A percentile compares a stretch with the other conserved stretches of the same genome.
These are phyloP conservation scores for Crucihimalaya himalaica DNA, from an alignment of 345 rosid species.

Conservation along the genomic window DNA sequence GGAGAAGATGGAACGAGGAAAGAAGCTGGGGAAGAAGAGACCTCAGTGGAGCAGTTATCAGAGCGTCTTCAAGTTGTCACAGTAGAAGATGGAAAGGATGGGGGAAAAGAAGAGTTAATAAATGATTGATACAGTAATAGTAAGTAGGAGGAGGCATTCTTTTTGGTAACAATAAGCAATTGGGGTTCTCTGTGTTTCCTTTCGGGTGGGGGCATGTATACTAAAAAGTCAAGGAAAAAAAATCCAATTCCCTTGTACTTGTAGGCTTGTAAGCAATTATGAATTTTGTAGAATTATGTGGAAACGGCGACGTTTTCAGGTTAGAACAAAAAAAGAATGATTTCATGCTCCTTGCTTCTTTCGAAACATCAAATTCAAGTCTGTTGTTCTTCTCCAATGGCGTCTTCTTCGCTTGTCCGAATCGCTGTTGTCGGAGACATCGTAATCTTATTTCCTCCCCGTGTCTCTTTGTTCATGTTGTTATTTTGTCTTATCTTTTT, in stretches of 20 bases:
- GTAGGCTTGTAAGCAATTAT: constrained; percentile 1
- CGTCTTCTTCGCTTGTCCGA: constrained; percentile 41
- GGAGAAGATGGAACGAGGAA: constrained; percentile 21
- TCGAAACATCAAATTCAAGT: not conserved
- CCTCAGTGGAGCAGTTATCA: constrained; percentile 47
- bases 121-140: constrained; percentile 27
- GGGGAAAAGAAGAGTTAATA: constrained; percentile 3
- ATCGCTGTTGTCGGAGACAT: constrained; percentile 43
- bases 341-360: not conserved
- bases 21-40: constrained; percentile 28
- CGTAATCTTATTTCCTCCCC: constrained; percentile 12
- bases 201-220: constrained; percentile 10
- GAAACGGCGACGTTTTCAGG: not conserved
- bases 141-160: constrained; percentile 24
- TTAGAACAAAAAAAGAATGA: not conserved
- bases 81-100: constrained; percentile 38
- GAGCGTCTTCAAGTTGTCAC: constrained; percentile 43
- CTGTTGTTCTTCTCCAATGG: constrained; percentile 20
- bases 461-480: not conserved
- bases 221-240: not conserved
- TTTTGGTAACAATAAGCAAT: constrained; percentile 27
- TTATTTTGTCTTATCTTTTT: not conserved
- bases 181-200: not conserved
- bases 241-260: constrained; percentile 25
- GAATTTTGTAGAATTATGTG: not conserved